Percentiles rank a stretch among this genome's conserved stretches.
These are phyloP conservation scores for Termitomyces sp. DNA, from an alignment of 768 basidiomycete species.

Conservation along the genomic window DNA sequence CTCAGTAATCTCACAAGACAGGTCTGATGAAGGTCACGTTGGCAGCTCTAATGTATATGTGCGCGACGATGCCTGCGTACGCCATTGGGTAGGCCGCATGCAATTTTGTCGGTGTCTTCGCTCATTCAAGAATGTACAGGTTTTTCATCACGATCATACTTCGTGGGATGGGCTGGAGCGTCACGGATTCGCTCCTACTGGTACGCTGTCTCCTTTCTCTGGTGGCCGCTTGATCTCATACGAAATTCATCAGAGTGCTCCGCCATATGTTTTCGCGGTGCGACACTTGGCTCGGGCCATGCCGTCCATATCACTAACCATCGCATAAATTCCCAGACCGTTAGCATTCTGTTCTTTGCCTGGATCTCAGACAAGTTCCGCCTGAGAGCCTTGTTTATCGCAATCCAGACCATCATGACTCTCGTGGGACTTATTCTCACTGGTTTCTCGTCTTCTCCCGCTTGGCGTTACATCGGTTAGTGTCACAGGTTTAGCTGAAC, in stretches of 20 bases:
- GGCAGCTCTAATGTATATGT: conserved; percentile 48
- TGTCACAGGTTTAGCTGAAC: background rate
- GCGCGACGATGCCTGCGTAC: conserved; percentile 48
- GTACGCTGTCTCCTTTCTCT: conserved; percentile 24
- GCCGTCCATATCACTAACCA: background rate
- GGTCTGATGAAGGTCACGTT: background rate
- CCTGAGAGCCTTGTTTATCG: conserved; percentile 42
- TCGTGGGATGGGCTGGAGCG: conserved; percentile 48
- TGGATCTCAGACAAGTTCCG: conserved; percentile 46
- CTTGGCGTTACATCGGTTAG: conserved; percentile 44
- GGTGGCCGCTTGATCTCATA: background rate
- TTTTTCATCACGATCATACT: conserved; percentile 49
- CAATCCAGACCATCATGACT: conserved; percentile 39
- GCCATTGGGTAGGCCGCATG: conserved; percentile 39
- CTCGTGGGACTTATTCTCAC: conserved; percentile 41
- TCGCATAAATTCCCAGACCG: conserved; percentile 26
- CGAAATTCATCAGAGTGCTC: conserved; percentile 36
- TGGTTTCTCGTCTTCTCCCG: conserved; percentile 33
- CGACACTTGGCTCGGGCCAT: conserved; percentile 16
- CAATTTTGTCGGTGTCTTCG: background rate
- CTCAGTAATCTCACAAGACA: background rate
- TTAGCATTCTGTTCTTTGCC: conserved; percentile 41
- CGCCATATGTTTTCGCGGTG: conserved; percentile 48
- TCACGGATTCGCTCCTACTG: conserved; percentile 40
- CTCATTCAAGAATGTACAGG: conserved; percentile 21